Evolutionary conservation across 2,329 filamentous ascomycete genomes (phyloP), one percentile per base, ranked within the genome.

Genomic region (Xylaria sp.): DNA sequence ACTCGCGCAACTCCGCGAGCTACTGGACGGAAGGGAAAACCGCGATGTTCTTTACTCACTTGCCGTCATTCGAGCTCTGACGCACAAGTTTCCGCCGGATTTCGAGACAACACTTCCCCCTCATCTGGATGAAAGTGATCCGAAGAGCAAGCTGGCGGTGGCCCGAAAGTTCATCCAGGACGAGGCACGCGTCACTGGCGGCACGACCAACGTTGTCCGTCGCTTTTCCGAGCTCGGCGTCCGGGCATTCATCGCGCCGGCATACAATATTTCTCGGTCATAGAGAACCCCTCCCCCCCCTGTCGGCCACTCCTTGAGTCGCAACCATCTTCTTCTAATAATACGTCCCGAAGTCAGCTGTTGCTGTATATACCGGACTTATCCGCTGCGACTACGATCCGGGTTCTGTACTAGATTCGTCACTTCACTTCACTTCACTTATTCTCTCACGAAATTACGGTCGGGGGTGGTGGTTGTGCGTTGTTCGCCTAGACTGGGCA

Each of bases 21-120:
- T 93, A 19, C 80, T 96, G 10, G 89, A 91, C 66, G 88, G 88
- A 52, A 83, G 88, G 23, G 92, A 97, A 75, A 94, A 93, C 69
- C 86, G 92, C 56, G 92, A 97, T 71, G 88, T 96, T 16, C 83
- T 97, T 59, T 96, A 96, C 75, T 94, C 90, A 0, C 88, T 96
- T 65, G 90, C 90, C 7, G 84, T 96, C 58, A 86, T 89, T 13
- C 86, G 91, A 30, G 85, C 92, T 63, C 80, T 92, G 54, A 86
- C 89, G 51, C 85, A 86, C 37, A 83, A 85, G 51, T 85, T 82
- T 69, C 82, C 82, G 11, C 77, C 84, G 9, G 82, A 81, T 64
- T 83, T 83, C 37, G 82, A 82, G 63, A 81, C 76, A 61, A 78
- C 80, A 23, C 76, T 82, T 6, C 81, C 83, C 1, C 79, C 82